Evolutionary conservation across 805 yeast genomes (phyloP).

Genomic region (Suhomyces tanzawaensis): DNA sequence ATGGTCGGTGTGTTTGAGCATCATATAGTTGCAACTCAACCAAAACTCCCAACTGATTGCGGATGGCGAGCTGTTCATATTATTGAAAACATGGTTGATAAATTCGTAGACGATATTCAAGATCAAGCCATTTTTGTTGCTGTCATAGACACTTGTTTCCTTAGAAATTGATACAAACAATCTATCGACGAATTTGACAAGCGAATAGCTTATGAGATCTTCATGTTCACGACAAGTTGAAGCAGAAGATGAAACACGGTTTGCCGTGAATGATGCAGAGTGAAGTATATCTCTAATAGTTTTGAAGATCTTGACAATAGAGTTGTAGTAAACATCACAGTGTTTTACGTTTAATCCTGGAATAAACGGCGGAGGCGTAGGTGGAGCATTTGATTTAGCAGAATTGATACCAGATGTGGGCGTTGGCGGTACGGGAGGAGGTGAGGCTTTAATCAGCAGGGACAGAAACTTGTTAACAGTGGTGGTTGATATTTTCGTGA

Average conservation of each 20-base stretch:
- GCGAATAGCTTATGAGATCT: constrained; percentile 20
- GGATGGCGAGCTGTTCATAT: constrained; percentile 14
- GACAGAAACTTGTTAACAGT: constrained; percentile 5
- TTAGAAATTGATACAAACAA: constrained; percentile 35
- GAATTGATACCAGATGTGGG: constrained; percentile 2
- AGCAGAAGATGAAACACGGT: background rate
- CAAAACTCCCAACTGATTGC: constrained; percentile 73
- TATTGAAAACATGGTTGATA: constrained; percentile 30
- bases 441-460: background rate
- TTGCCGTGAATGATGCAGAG: constrained; percentile 9
- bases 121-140: constrained; percentile 36
- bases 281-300: constrained; percentile 36
- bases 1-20: constrained; percentile 60
- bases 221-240: constrained; percentile 14
- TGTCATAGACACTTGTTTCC: constrained; percentile 35
- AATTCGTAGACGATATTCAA: constrained; percentile 42
- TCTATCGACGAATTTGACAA: constrained; percentile 28
- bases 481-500: constrained; percentile 14
- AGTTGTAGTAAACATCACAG: constrained; percentile 34
- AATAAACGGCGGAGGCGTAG: constrained; percentile 8
- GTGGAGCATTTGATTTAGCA: constrained; percentile 9
- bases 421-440: background rate
- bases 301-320: constrained; percentile 39
- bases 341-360: constrained; percentile 18
- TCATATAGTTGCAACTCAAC: constrained; percentile 55